phyloP scores from a whole-genome alignment of 2,329 filamentous ascomycete genomes.

The Claviceps paspali region DNA sequence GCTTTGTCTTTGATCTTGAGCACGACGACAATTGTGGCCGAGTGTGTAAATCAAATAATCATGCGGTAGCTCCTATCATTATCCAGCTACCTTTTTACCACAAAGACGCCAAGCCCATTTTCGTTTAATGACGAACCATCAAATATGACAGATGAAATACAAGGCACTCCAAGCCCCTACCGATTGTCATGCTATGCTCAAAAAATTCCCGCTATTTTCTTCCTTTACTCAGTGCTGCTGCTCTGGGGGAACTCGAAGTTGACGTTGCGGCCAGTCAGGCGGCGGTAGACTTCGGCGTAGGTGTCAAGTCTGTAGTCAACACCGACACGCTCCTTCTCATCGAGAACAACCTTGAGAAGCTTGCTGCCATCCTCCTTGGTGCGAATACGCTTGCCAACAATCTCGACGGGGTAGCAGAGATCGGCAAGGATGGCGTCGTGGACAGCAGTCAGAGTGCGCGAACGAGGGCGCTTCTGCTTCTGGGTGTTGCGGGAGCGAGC shows the following conservation, averaged over 20 bases:
- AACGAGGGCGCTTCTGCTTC: constrained; percentile 97
- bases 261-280: constrained; percentile 89
- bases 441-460: constrained; percentile 93
- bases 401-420: constrained; percentile 99
- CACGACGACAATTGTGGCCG: constrained; percentile 10
- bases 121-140: constrained; percentile 21
- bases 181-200: constrained; percentile 4
- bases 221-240: constrained; percentile 44
- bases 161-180: constrained; percentile 7
- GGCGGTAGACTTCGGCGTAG: constrained; percentile 98
- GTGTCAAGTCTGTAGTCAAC: constrained; percentile 99
- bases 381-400: constrained; percentile 95
- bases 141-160: constrained; percentile 20
- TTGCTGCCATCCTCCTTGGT: constrained; percentile 99
- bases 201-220: constrained; percentile 47
- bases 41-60: constrained; percentile 18
- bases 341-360: constrained; percentile 95
- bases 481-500: constrained; percentile 90
- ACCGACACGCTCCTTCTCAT: constrained; percentile 99
- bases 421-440: constrained; percentile 97
- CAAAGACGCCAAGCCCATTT: constrained; percentile 31
- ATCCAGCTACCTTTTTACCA: constrained; percentile 33
- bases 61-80: constrained; percentile 29
- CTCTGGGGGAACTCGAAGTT: constrained; percentile 97
- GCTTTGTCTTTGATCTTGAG: not conserved